Percentiles rank a stretch among this genome's conserved stretches.
Conservation (phyloP, 257 asterid genomes). For the Solanum bulbocastanum region DNA sequence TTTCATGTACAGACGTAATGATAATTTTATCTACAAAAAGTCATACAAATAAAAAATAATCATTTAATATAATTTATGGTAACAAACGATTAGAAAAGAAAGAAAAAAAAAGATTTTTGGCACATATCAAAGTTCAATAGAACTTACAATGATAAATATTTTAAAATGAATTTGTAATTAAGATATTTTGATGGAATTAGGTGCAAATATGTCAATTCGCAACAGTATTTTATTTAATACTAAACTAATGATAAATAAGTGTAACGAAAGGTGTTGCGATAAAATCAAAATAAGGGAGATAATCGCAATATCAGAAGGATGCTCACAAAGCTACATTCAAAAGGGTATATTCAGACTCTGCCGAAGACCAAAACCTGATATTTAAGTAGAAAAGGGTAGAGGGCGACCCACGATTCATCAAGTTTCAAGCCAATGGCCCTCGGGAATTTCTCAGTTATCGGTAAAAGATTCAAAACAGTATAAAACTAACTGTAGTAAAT, state of each 20-base stretch:
- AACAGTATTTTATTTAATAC: background rate
- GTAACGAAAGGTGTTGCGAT: background rate
- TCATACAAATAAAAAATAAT: too few species aligned
- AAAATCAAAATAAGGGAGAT: background rate
- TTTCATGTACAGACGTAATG: background rate
- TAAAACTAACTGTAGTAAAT: background rate
- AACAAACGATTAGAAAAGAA: background rate
- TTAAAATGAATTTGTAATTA: background rate
- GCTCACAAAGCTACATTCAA: background rate
- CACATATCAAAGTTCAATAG: too few species aligned
- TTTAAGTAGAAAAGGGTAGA: background rate
- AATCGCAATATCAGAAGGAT: background rate
- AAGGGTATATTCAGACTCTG: background rate
- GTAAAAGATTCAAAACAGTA: background rate
- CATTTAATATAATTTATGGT: too few species aligned
- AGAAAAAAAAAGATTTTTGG: too few species aligned
- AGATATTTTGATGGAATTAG: too few species aligned
- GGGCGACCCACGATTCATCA: background rate
- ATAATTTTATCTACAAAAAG: too few species aligned
- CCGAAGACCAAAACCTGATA: background rate
- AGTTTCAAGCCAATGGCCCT: background rate
- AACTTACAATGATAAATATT: too few species aligned
- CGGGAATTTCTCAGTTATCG: background rate
- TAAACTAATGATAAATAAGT: background rate
- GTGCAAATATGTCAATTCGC: background rate